Evolutionary conservation across 805 yeast species (phyloP), one percentile per base, ranked within the genome.

Genomic region (Candida broadrunensis): DNA sequence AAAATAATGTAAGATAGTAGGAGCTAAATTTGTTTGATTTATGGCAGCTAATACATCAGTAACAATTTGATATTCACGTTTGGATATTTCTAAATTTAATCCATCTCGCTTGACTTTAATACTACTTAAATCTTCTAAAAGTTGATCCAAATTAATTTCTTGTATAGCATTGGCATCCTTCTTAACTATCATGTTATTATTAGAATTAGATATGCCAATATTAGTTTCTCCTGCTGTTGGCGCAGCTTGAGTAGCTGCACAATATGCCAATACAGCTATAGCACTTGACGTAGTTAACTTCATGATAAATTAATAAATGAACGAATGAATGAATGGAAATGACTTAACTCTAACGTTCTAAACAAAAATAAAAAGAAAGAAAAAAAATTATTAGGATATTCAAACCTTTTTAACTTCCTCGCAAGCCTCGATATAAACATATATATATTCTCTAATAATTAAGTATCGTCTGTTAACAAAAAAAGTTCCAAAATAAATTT

Each of bases 51-150:
- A 67, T 5, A 68, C 66, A 34, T 62, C 54, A 36, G 74, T 69
- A 24, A 69, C 73, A 42, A 69, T 61, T 31, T 56, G 50, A 44
- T 65, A 65, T 38, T 69, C 73, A 55, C 73, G 56, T 38, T 61
- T 62, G 34, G 52, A 39, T 25, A 68, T 49, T 27, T 55, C 63
- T 13, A 45, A 43, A 15, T 47, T 52, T n/a, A 53, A 25, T 13
- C 45, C 58, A 32, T 60, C 64, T 49, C 73, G 56, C 51, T 65
- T 66, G 9, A 46, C 43, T 30, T 52, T 56, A 47, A 51, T 50
- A 35, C 46, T 47, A 14, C 57, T 50, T 30, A 65, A 50, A 14
- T 54, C 50, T 6, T 48, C 48, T 18, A 66, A 41, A 23, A 67
- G 54, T 17, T 46, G 54, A 21, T 47, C 50, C 36, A 48, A 45